These are phyloP conservation scores for Adansonia rubrostipa DNA, from an alignment of 441 rosid species.

Conservation along the genomic window DNA sequence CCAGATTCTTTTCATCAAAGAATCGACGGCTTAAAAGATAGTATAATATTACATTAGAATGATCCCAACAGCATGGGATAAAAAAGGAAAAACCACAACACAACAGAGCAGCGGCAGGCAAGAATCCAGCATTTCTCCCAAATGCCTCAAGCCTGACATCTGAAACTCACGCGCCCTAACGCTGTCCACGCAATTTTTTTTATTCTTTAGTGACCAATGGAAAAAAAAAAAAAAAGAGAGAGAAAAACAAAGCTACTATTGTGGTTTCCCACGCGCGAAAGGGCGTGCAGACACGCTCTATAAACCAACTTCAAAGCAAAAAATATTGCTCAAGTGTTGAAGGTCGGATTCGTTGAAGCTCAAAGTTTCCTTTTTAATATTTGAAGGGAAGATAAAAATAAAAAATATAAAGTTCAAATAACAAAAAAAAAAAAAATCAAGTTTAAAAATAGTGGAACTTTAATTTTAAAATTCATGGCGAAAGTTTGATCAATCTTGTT, in stretches of 20 bases:
- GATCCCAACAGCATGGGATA: not conserved
- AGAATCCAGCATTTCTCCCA: not conserved
- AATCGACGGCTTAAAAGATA: not conserved
- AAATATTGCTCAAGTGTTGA: too few relatives aligned
- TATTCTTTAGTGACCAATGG: not conserved
- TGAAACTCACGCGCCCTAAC: constrained; percentile 27
- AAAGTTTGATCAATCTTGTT: too few relatives aligned
- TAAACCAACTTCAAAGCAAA: too few relatives aligned
- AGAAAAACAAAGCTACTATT: not conserved
- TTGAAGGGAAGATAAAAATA: too few relatives aligned
- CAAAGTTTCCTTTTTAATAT: too few relatives aligned
- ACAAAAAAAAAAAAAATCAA: too few relatives aligned
- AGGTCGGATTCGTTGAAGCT: too few relatives aligned
- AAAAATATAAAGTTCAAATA: too few relatives aligned
- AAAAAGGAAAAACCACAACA: too few relatives aligned
- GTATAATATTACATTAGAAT: not conserved
- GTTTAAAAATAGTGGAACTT: too few relatives aligned
- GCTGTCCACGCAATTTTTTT: constrained; percentile 28
- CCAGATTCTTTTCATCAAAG: not conserved
- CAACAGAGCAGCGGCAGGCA: not conserved
- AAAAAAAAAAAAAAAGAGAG: not conserved
- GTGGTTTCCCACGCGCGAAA: not conserved
- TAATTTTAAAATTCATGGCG: too few relatives aligned
- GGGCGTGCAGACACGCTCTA: not conserved
- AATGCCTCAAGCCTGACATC: not conserved